Evolutionary conservation across 352 stramenopile genomes (phyloP).

Genomic region (Phytopythium sindhum): DNA sequence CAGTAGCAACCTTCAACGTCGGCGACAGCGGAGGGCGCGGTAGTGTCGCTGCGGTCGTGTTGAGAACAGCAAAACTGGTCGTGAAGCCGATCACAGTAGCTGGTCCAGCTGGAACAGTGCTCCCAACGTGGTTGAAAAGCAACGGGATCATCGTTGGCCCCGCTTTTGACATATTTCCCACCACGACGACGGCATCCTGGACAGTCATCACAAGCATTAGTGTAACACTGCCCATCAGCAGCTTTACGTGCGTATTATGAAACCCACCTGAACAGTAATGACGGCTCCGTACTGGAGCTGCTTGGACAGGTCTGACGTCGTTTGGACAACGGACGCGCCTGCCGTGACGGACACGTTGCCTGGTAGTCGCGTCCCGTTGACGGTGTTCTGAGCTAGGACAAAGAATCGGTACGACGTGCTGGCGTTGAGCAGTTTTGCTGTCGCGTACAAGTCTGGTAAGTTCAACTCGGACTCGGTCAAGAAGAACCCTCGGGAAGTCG

Average conservation of each 20-base stretch:
- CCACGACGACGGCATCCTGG: constrained; percentile 26
- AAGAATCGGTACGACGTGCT: constrained; percentile 46
- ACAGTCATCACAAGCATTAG: neutral
- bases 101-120: constrained; percentile 23
- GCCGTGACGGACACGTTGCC: constrained; percentile 36
- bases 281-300: constrained; percentile 30
- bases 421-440: constrained; percentile 30
- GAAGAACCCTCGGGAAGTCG: constrained; percentile 21
- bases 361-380: constrained; percentile 11
- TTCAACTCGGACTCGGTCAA: constrained; percentile 14
- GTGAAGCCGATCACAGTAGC: constrained; percentile 24
- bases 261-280: constrained; percentile 26
- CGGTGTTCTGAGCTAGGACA: constrained; percentile 37
- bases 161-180: constrained; percentile 33
- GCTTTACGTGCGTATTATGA: too few species aligned
- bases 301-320: constrained; percentile 34
- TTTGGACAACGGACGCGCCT: constrained; percentile 26
- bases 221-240: neutral
- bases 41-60: constrained; percentile 25
- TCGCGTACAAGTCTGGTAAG: constrained; percentile 7
- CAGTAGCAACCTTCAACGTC: constrained; percentile 29
- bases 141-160: constrained; percentile 30
- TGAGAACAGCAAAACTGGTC: constrained; percentile 30
- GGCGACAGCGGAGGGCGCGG: constrained; percentile 28
- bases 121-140: constrained; percentile 14